Conservation (phyloP, 202 grass and related monocot species). For the Digitaria exilis region DNA sequence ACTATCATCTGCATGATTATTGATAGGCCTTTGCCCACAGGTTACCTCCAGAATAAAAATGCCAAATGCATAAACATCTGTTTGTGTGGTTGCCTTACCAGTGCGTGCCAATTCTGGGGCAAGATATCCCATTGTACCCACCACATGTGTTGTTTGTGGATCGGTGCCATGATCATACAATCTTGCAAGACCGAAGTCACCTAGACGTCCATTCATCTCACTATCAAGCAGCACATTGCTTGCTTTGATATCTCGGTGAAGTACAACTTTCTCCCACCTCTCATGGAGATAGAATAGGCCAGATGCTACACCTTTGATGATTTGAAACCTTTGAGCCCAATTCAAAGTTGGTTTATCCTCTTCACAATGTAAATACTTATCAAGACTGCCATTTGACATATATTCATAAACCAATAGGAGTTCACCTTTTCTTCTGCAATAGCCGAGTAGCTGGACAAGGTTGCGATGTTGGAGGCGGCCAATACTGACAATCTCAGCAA, state of each 20-base stretch:
- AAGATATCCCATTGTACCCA: constrained; percentile 42
- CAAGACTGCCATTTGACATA: constrained; percentile 44
- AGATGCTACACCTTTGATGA: constrained; percentile 40
- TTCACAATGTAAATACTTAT: constrained; percentile 36
- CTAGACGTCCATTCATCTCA: constrained; percentile 46
- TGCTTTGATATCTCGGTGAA: constrained; percentile 48
- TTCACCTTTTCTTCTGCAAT: constrained; percentile 43
- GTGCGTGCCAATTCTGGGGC: constrained; percentile 33
- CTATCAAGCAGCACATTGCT: constrained; percentile 45
- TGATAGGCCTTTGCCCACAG: constrained; percentile 34
- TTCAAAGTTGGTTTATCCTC: background rate
- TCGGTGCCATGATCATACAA: constrained; percentile 44
- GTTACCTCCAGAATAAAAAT: constrained; percentile 42
- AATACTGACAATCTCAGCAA: constrained; percentile 44
- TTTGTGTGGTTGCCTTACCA: constrained; percentile 23
- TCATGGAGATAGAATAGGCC: constrained; percentile 43
- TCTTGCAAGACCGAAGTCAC: constrained; percentile 46
- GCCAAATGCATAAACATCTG: constrained; percentile 50
- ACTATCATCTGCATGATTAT: background rate
- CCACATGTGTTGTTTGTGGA: constrained; percentile 39
- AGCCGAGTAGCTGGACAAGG: constrained; percentile 41
- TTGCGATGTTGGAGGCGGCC: constrained; percentile 44
- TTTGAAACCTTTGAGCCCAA: constrained; percentile 35
- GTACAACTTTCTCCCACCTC: constrained; percentile 45
- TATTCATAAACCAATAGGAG: constrained; percentile 39